Evolutionary conservation across 176 grass and related monocot species (phyloP).

Genomic region (Eragrostis curvula): DNA sequence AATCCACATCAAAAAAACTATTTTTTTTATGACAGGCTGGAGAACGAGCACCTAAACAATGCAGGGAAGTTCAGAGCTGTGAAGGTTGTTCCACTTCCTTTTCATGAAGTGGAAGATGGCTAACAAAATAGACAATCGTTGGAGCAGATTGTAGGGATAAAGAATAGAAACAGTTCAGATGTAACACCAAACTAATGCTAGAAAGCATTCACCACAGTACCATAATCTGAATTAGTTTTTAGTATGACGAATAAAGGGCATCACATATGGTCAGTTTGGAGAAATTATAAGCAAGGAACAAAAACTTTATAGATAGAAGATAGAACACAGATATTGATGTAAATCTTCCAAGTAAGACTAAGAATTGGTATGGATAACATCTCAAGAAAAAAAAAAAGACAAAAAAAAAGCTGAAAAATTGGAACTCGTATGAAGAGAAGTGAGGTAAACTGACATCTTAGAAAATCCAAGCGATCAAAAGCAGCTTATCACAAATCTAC

Average conservation of each 20-base stretch:
- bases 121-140: constrained; percentile 39
- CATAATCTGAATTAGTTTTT: constrained; percentile 56
- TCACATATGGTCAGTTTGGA: constrained; percentile 24
- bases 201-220: constrained; percentile 37
- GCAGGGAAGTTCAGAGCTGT: constrained; percentile 79
- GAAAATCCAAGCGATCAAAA: constrained; percentile 13
- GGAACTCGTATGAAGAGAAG: constrained; percentile 19
- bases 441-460: constrained; percentile 12
- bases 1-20: constrained; percentile 30
- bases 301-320: not conserved
- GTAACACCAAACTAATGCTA: constrained; percentile 65
- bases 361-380: not conserved
- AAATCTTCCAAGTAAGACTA: constrained; percentile 32
- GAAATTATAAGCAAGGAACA: constrained; percentile 35
- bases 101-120: constrained; percentile 67
- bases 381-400: not conserved
- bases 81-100: constrained; percentile 72
- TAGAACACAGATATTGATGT: constrained; percentile 24
- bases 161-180: constrained; percentile 49
- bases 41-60: constrained; percentile 79
- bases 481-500: constrained; percentile 3
- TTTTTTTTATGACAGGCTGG: constrained; percentile 50
- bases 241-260: constrained; percentile 33
- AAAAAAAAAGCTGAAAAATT: not conserved
- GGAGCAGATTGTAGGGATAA: constrained; percentile 37